Evolutionary conservation across 2,329 filamentous ascomycete genomes (phyloP).

Genomic region (Pyricularia sp.): DNA sequence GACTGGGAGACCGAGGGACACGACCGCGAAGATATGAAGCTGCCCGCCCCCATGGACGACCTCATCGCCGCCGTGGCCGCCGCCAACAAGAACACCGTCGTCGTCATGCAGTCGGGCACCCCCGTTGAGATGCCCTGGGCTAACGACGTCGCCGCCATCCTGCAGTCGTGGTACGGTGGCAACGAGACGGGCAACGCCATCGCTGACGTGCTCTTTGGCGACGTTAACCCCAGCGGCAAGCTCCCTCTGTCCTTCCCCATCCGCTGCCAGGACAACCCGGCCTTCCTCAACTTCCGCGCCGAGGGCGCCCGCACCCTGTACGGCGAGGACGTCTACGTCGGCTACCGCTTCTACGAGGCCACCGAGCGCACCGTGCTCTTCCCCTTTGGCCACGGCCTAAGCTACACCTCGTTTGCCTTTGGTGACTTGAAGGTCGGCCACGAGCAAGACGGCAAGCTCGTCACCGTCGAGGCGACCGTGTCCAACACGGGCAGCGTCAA

Average conservation of each 20-base stretch:
- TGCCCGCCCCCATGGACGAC: conserved; percentile 64
- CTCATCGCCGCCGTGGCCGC: conserved; percentile 57
- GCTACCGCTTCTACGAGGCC: conserved; percentile 64
- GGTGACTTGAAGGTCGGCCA: conserved; percentile 38
- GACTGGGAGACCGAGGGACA: conserved; percentile 76
- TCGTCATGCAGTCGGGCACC: conserved; percentile 71
- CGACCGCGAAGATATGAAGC: conserved; percentile 69
- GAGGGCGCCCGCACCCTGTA: conserved; percentile 60
- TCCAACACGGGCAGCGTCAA: conserved; percentile 49
- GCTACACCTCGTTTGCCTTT: conserved; percentile 23
- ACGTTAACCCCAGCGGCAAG: conserved; percentile 62
- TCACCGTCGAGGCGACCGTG: conserved; percentile 39
- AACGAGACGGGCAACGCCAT: conserved; percentile 78
- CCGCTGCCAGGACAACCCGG: conserved; percentile 56
- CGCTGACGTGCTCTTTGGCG: conserved; percentile 67
- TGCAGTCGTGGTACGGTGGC: conserved; percentile 75
- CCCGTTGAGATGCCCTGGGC: conserved; percentile 67
- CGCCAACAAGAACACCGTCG: conserved; percentile 59
- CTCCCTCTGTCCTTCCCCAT: conserved; percentile 56
- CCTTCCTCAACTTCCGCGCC: conserved; percentile 56
- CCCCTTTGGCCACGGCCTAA: conserved; percentile 19
- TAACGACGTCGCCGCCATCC: conserved; percentile 42
- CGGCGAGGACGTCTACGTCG: conserved; percentile 64
- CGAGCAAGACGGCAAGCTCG: conserved; percentile 32
- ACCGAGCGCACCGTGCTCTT: conserved; percentile 19